A percentile compares a stretch with the other conserved stretches of the same genome.
Evolutionary conservation across 345 rosid species (phyloP).

Genomic region (Eucalyptus erythrocorys): DNA sequence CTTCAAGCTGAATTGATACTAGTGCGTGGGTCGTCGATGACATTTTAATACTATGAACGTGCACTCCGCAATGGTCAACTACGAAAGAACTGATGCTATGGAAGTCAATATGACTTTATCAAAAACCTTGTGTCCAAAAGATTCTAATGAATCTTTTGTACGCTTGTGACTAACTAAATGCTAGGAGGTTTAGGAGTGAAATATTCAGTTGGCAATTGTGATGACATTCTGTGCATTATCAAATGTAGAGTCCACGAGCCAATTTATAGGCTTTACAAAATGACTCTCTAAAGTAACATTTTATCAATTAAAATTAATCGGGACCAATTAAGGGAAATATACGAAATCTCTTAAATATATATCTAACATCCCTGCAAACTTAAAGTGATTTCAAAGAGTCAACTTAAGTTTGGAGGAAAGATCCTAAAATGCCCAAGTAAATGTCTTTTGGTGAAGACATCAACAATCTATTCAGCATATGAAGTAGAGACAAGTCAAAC

Average conservation of each 20-base stretch:
- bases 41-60: no score
- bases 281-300: not conserved
- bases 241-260: not conserved
- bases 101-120: not conserved
- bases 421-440: not conserved
- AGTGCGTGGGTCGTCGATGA: no score
- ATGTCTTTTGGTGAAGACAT: not conserved
- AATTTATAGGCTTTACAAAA: not conserved
- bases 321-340: not conserved
- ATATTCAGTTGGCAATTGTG: not conserved
- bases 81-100: not conserved
- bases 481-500: not conserved
- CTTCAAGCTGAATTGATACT: not conserved
- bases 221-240: not conserved
- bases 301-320: not conserved
- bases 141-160: not conserved
- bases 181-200: not conserved
- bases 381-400: not conserved
- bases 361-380: not conserved
- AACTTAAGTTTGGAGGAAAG: not conserved
- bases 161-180: not conserved
- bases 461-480: not conserved
- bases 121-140: not conserved
- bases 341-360: not conserved
- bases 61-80: not conserved